These are phyloP conservation scores for Daedaleopsis nitida DNA, from an alignment of 768 basidiomycete species.

Conservation along the genomic window DNA sequence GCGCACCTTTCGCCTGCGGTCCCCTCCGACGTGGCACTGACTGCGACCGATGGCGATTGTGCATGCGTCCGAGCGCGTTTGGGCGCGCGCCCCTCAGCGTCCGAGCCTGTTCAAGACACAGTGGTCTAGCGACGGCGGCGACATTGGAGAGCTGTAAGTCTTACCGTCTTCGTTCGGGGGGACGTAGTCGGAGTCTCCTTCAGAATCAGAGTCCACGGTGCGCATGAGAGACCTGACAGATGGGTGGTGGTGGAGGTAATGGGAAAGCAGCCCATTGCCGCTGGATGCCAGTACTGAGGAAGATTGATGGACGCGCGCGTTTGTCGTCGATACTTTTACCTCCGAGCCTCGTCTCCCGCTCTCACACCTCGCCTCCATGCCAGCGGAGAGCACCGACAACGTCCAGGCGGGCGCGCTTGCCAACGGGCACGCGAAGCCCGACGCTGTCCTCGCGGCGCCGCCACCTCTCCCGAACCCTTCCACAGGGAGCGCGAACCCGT, in stretches of 20 bases:
- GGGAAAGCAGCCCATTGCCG: constrained; percentile 8
- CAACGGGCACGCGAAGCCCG: constrained; percentile 6
- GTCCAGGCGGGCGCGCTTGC: neutral
- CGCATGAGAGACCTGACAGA: constrained; percentile 1
- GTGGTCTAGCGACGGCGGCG: too few relatives aligned
- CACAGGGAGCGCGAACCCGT: constrained; percentile 63
- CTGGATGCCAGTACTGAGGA: constrained; percentile 3
- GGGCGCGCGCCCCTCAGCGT: constrained; percentile 8
- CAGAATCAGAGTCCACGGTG: constrained; percentile 54
- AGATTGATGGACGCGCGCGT: constrained; percentile 21
- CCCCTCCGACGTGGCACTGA: constrained; percentile 32
- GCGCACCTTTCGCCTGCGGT: constrained; percentile 48
- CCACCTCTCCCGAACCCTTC: constrained; percentile 32
- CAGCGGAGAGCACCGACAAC: constrained; percentile 7
- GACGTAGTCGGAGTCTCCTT: constrained; percentile 72
- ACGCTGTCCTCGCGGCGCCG: constrained; percentile 8
- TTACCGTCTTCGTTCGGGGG: constrained; percentile 51
- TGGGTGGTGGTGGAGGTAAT: constrained; percentile 7
- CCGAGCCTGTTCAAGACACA: neutral
- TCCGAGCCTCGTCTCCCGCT: neutral
- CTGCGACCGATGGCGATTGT: constrained; percentile 17
- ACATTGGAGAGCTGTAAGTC: neutral
- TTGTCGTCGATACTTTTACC: constrained; percentile 5
- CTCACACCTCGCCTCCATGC: constrained; percentile 8
- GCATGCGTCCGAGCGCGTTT: constrained; percentile 37